Conservation (phyloP, 2,329 filamentous ascomycete species). For the Arachnomyces sp. region DNA sequence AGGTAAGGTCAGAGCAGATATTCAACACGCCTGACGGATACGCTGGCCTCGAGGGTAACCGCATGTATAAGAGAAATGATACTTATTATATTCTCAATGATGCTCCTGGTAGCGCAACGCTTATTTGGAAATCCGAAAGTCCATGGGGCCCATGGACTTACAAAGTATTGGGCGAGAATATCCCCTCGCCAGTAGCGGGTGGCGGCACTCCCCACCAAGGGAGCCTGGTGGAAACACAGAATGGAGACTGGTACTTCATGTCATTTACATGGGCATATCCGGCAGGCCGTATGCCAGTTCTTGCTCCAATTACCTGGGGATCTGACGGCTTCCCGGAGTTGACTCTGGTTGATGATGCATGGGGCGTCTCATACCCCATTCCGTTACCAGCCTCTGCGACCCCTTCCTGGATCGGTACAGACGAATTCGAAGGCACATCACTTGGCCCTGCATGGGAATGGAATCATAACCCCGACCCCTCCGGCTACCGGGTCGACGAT, state of each 20-base stretch:
- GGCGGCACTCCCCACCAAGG: conserved; percentile 48
- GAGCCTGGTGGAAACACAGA: conserved; percentile 43
- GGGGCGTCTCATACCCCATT: conserved; percentile 41
- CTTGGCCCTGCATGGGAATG: conserved; percentile 48
- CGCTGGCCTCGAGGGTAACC: conserved; percentile 40
- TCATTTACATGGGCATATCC: conserved; percentile 50
- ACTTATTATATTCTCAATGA: conserved; percentile 49
- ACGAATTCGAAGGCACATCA: conserved; percentile 37
- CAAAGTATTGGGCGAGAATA: conserved; percentile 38
- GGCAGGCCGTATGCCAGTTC: conserved; percentile 47
- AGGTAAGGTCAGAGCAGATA: conserved; percentile 34
- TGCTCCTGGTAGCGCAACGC: conserved; percentile 38
- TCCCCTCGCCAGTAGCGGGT: conserved; percentile 36
- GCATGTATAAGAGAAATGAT: conserved; percentile 51
- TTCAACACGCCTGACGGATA: conserved; percentile 29
- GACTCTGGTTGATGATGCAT: conserved; percentile 35
- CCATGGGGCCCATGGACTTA: conserved; percentile 47
- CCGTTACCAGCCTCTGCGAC: conserved; percentile 11
- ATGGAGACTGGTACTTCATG: conserved; percentile 51
- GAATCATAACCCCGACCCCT: conserved; percentile 52
- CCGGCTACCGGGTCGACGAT: conserved; percentile 35
- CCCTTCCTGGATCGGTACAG: conserved; percentile 25
- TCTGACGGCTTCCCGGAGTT: conserved; percentile 45
- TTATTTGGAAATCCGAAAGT: conserved; percentile 41
- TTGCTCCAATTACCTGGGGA: conserved; percentile 47